These are phyloP conservation scores for Penicillium maclennaniae DNA, from an alignment of 495 filamentous ascomycete genomes.

Conservation along the genomic window DNA sequence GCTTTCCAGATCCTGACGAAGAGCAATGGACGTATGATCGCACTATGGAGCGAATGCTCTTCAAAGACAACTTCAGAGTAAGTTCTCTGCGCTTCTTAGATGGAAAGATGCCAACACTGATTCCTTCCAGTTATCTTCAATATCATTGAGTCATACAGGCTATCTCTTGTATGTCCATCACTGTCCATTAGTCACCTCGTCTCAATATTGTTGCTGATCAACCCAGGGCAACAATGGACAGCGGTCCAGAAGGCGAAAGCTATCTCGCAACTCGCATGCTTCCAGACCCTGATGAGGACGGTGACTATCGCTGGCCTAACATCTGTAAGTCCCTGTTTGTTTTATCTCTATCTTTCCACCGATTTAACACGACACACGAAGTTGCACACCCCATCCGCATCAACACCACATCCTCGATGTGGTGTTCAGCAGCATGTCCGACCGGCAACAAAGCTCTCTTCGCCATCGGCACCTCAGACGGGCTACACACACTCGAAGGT, in stretches of 20 bases:
- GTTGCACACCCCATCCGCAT: constrained; percentile 33
- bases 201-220: constrained; percentile 10
- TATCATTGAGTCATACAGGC: constrained; percentile 39
- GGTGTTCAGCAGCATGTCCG: constrained; percentile 38
- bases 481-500: constrained; percentile 35
- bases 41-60: constrained; percentile 36
- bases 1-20: constrained; percentile 36
- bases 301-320: constrained; percentile 31
- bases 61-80: constrained; percentile 37
- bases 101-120: constrained; percentile 2
- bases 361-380: constrained; percentile 3
- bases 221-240: constrained; percentile 38
- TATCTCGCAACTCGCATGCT: constrained; percentile 34
- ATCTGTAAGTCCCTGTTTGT: constrained; percentile 19
- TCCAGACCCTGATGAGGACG: constrained; percentile 34
- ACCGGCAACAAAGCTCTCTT: constrained; percentile 27
- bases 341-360: neutral
- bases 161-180: constrained; percentile 31
- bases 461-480: constrained; percentile 42
- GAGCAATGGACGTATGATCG: constrained; percentile 34
- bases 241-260: constrained; percentile 33
- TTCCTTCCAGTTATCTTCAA: constrained; percentile 32
- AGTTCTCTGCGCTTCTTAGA: neutral
- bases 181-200: neutral
- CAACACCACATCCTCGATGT: constrained; percentile 27